These are phyloP conservation scores for Skeletonema costatum DNA, from an alignment of 108 stramenopile genomes.

Conservation along the genomic window DNA sequence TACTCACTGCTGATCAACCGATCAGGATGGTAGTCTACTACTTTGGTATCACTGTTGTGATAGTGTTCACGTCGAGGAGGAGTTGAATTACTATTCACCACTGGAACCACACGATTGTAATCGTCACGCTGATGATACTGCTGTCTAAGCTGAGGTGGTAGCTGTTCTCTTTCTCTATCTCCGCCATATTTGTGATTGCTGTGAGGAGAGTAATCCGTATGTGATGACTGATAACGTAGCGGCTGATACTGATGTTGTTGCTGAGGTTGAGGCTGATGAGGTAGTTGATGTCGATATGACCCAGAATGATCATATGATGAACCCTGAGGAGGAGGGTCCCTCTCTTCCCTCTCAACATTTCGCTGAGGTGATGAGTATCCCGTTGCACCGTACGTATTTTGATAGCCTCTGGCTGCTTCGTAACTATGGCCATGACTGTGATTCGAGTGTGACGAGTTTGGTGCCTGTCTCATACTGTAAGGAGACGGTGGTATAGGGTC, in stretches of 20 bases:
- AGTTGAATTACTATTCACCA: not conserved
- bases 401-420: not conserved
- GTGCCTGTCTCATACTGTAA: not conserved
- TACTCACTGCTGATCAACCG: not conserved
- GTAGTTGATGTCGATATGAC: not conserved
- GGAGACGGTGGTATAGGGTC: conserved; percentile 11
- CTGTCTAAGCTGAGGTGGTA: not conserved
- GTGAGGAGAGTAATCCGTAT: not conserved
- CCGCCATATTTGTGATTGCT: not conserved
- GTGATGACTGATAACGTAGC: not conserved
- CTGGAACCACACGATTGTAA: not conserved
- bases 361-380: not conserved
- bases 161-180: conserved; percentile 3
- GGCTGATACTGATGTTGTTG: not conserved
- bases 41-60: not conserved
- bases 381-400: not conserved
- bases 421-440: not conserved
- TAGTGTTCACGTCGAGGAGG: not conserved
- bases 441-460: not conserved
- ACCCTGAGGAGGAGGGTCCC: conserved; percentile 2
- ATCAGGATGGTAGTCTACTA: not conserved
- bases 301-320: not conserved
- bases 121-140: not conserved
- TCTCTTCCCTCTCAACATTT: not conserved
- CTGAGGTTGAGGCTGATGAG: not conserved